Conservation (phyloP, 768 basidiomycete genomes). For the Termitomyces sp. region DNA sequence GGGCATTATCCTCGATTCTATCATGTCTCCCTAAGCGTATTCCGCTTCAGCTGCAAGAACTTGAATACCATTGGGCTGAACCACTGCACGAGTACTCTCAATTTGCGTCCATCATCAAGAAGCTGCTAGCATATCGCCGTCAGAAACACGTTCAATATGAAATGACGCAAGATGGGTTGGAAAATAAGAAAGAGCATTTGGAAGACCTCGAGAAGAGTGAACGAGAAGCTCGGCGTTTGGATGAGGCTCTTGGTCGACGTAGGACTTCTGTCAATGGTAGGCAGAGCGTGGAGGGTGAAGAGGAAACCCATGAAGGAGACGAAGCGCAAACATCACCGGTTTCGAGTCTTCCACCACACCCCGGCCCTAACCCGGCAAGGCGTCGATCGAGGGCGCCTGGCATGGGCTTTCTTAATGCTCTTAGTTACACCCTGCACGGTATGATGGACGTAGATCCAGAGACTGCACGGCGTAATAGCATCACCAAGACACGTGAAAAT, state of each 20-base stretch:
- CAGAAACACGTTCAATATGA: slow-evolving; percentile 98
- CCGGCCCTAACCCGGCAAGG: slow-evolving; percentile 64
- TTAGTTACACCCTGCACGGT: slow-evolving; percentile 92
- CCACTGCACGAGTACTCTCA: slow-evolving; percentile 94
- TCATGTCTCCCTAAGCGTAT: slow-evolving; percentile 4
- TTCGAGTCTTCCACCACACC: slow-evolving; percentile 65
- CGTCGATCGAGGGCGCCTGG: slow-evolving; percentile 59
- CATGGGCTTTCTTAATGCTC: slow-evolving; percentile 83
- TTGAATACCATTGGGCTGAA: slow-evolving; percentile 94
- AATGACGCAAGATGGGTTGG: slow-evolving; percentile 89
- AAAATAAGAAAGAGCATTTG: slow-evolving; percentile 75
- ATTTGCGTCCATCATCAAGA: slow-evolving; percentile 93
- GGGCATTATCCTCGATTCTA: slow-evolving; percentile 15
- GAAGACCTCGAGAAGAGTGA: slow-evolving; percentile 93
- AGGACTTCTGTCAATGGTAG: slow-evolving; percentile 23
- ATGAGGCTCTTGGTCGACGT: slow-evolving; percentile 74
- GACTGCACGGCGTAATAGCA: slow-evolving; percentile 86
- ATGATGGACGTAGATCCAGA: slow-evolving; percentile 99
- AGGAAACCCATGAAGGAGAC: slow-evolving; percentile 12
- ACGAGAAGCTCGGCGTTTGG: slow-evolving; percentile 81
- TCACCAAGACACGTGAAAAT: slow-evolving; percentile 89
- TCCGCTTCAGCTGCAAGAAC: slow-evolving; percentile 70
- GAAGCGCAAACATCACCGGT: slow-evolving; percentile 32
- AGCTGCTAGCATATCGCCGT: slow-evolving; percentile 89
- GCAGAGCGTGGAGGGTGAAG: slow-evolving; percentile 21